Base-by-base conservation (phyloP, 2,329 filamentous ascomycete genomes). In the Cladophialophora carrionii region DNA sequence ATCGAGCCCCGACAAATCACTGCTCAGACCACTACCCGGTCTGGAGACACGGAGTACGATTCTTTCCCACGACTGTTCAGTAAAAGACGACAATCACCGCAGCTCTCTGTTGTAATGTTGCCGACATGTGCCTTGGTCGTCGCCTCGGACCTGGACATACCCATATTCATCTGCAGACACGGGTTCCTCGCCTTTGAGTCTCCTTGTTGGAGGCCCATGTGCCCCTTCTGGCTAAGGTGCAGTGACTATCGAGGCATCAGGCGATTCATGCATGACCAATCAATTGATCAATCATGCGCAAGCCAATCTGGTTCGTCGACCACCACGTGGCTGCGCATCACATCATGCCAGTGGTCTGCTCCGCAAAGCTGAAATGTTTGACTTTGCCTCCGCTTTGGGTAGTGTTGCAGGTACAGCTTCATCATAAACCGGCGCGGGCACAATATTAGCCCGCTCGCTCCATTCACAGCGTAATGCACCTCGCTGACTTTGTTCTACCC, bases 381-480 rank as follows among this genome's bases (percentile, higher is more conserved):
- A 43, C 37, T 43, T 43, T 43, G 17, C 29, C 31, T 58, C 41
- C 24, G 14, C 43, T 58, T 58, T 24, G 17, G 20, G 56, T 58
- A 58, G 56, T 46, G 43, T 49, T 32, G 24, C 43, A 32, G 56
- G 56, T 32, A n/a, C 43, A 51, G 14, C 56, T 53, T 46, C 57
- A 29, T 60, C 57, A 53, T 52, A 17, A 37, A 29, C 26, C 32
- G 31, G 46, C 24, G 46, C 48, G 32, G 57, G 29, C 46, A 51
- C 32, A 60, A 26, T 37, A 31, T 49, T 49, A 51, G 57, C 57
- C 57, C 22, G 57, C 48, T 26, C 29, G 20, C 46, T 53, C 53
- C 48, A 29, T n/a, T n/a, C n/a, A 29, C 26, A 26, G 31, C 52
- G 29, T 31, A 31, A 8, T 58, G 34, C 29, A 49, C 26, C 46